Conservation (phyloP, 768 basidiomycete genomes). For the Galerina sulciceps region DNA sequence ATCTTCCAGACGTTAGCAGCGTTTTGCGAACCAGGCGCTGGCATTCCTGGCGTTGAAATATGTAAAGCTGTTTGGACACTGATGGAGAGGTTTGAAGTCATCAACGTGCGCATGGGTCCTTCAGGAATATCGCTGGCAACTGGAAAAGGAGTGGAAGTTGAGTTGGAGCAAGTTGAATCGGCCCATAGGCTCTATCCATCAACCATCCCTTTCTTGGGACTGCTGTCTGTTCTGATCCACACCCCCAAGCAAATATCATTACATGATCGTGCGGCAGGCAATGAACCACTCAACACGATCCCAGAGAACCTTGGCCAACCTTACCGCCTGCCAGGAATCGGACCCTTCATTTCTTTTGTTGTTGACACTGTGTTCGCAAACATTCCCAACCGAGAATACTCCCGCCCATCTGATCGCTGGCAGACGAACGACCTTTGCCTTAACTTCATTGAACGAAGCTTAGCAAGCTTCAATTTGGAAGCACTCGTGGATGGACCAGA, state of each 20-base stretch:
- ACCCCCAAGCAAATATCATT: slow-evolving; percentile 75
- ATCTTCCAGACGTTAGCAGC: slow-evolving; percentile 81
- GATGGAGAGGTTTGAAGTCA: slow-evolving; percentile 86
- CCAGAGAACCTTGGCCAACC: slow-evolving; percentile 82
- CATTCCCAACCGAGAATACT: slow-evolving; percentile 76
- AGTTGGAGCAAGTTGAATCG: slow-evolving; percentile 88
- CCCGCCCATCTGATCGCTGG: slow-evolving; percentile 80
- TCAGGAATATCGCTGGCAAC: slow-evolving; percentile 50
- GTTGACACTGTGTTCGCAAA: slow-evolving; percentile 88
- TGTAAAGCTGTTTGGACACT: slow-evolving; percentile 82
- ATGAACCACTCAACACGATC: slow-evolving; percentile 71
- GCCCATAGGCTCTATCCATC: slow-evolving; percentile 81
- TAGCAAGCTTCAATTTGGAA: slow-evolving; percentile 84
- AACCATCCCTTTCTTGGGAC: slow-evolving; percentile 84
- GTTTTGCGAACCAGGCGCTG: slow-evolving; percentile 84
- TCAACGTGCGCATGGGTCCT: slow-evolving; percentile 63
- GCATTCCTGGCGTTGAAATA: slow-evolving; percentile 72
- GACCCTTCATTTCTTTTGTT: slow-evolving; percentile 84
- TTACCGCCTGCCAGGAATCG: slow-evolving; percentile 79
- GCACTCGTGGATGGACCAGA: slow-evolving; percentile 64
- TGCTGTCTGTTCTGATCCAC: slow-evolving; percentile 84
- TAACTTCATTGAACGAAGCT: slow-evolving; percentile 81
- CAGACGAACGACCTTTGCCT: slow-evolving; percentile 84
- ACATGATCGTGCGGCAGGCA: slow-evolving; percentile 60
- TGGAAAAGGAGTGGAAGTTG: slow-evolving; percentile 81